Evolutionary conservation across 306 rosid genomes (phyloP), one percentile per base, ranked within the genome.

Genomic region (Lagenaria siceraria): DNA sequence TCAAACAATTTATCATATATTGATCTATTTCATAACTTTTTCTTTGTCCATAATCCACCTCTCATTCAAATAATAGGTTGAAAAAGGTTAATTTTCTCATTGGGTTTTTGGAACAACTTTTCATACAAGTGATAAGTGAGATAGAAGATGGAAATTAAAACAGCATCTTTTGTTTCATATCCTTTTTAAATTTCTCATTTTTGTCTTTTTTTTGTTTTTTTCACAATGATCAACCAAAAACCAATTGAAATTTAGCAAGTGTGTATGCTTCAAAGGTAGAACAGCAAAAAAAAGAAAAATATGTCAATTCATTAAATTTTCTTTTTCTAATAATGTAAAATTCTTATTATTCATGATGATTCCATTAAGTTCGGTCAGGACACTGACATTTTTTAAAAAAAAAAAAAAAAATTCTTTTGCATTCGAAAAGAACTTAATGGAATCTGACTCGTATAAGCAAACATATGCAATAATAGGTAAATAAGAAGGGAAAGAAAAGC

Each of bases 401-500:
- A n/a, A n/a, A n/a, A n/a, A n/a, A n/a, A n/a, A n/a, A n/a, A n/a
- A n/a, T n/a, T 12, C 35, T 24, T 66, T 65, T 19, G 4, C 6
- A 38, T 19, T 19, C 27, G 7, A 66, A 38, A 12, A 43, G 33
- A 24, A 69, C 1, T 12, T 22, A 69, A 24, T 43, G 75, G 75
- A 4, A 69, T 69, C 75, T 69, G 75, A 69, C 75, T 69, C 72
- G 75, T 68, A 42, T 8, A 38, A 11, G 33, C 74, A 68, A 68
- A 68, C 54, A 42, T 11, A 38, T 38, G 52, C 33, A 68, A 68
- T 68, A 19, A 64, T 40, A 38, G 42, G 49, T 8, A 66, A n/a
- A 43, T 21, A 46, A 3, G n/a, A 6, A 5, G 9, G 54, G 22
- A 24, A 11, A 42, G 35, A 21, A 11, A 69, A 38, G 22, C 13